phyloP scores from a whole-genome alignment of 176 grass and related monocot species.

The Carex myosuroides region DNA sequence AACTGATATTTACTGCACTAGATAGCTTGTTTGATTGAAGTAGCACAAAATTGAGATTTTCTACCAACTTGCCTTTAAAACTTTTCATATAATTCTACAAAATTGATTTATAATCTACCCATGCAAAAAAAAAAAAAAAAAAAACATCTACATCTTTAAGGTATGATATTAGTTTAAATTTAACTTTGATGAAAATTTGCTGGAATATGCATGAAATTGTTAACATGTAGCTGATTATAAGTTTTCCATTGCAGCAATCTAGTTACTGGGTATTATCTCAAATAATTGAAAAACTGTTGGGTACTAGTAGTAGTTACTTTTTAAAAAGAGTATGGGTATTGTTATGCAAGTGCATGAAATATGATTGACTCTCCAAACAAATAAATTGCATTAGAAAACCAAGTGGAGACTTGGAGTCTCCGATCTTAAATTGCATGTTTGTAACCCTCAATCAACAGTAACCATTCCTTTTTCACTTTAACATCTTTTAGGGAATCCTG shows the following conservation, averaged over 20 bases:
- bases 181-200: neutral
- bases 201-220: neutral
- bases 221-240: neutral
- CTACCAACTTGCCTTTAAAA: neutral
- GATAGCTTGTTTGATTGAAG: neutral
- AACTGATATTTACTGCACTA: neutral
- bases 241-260: neutral
- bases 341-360: neutral
- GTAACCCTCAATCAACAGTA: neutral
- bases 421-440: neutral
- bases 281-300: neutral
- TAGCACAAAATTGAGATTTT: neutral
- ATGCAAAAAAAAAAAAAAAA: neutral
- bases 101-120: neutral
- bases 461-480: neutral
- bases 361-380: neutral
- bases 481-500: slow-evolving; percentile 54
- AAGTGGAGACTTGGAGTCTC: neutral
- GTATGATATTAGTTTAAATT: neutral
- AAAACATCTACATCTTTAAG: neutral
- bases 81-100: neutral
- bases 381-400: neutral
- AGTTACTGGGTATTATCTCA: neutral
- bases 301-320: neutral
- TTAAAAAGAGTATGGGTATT: neutral